Evolutionary conservation across 345 rosid species (phyloP).

Genomic region (Carallia brachiata): DNA sequence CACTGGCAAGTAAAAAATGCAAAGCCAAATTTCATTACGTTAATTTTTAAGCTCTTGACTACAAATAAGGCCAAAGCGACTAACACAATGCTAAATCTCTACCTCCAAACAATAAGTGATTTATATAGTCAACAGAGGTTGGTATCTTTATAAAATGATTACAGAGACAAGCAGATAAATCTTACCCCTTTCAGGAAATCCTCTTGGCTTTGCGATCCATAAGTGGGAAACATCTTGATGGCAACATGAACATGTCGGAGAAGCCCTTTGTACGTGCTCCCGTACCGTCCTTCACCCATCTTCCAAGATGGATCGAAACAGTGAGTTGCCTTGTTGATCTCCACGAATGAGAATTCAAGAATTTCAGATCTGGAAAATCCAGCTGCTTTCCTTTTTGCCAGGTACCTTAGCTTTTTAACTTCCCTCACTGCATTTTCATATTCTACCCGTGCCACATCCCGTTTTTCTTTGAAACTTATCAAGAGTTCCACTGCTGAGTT

Average conservation of each 20-base stretch:
- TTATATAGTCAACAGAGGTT: background rate
- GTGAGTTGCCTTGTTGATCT: conserved; percentile 73
- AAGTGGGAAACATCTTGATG: conserved; percentile 84
- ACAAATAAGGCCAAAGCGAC: background rate
- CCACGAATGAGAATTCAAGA: conserved; percentile 75
- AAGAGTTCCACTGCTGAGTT: conserved; percentile 76
- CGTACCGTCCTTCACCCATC: conserved; percentile 81
- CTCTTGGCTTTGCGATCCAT: conserved; percentile 53
- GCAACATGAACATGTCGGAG: conserved; percentile 70
- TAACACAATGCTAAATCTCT: background rate
- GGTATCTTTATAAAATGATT: background rate
- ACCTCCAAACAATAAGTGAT: background rate
- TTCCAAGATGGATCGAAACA: conserved; percentile 71
- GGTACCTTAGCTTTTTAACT: conserved; percentile 39
- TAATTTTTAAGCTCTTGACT: no score
- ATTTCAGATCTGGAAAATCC: conserved; percentile 50
- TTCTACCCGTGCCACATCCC: conserved; percentile 67
- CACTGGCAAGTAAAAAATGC: no score
- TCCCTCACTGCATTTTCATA: conserved; percentile 48
- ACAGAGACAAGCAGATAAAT: background rate
- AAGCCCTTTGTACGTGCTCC: conserved; percentile 71
- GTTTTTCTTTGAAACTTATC: conserved; percentile 58
- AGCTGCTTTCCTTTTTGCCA: conserved; percentile 32
- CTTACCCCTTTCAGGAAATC: conserved; percentile 69
- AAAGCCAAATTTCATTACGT: no score